Conservation (phyloP, 768 basidiomycete genomes). For the Termitomyces sp. region DNA sequence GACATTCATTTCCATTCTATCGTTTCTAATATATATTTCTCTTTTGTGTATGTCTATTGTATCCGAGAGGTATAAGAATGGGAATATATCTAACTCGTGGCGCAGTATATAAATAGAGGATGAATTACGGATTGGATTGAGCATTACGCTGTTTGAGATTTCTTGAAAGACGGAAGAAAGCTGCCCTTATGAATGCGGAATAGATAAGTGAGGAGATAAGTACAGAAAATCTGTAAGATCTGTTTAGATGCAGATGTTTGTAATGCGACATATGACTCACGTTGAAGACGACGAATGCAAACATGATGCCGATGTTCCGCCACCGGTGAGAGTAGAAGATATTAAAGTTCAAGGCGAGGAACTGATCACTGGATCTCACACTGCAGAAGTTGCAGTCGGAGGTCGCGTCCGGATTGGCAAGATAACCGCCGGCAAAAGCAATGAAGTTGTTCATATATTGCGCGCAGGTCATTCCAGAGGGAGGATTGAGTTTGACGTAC, state of each 20-base stretch:
- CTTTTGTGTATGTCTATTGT: background rate
- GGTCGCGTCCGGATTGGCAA: slow-evolving; percentile 52
- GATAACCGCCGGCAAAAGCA: slow-evolving; percentile 46
- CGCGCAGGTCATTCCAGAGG: slow-evolving; percentile 48
- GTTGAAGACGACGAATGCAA: slow-evolving; percentile 46
- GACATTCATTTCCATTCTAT: too few species aligned
- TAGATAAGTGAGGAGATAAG: slow-evolving; percentile 46
- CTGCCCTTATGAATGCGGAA: slow-evolving; percentile 43
- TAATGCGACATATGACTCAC: slow-evolving; percentile 26
- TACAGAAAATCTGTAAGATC: slow-evolving; percentile 31
- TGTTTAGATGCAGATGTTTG: background rate
- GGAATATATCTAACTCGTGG: background rate
- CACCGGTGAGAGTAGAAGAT: slow-evolving; percentile 53
- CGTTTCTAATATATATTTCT: too few species aligned
- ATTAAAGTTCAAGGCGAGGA: slow-evolving; percentile 47
- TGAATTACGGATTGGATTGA: background rate
- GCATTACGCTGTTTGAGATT: slow-evolving; percentile 11
- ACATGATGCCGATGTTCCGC: slow-evolving; percentile 52
- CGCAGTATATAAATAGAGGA: background rate
- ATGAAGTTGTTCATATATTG: slow-evolving; percentile 52
- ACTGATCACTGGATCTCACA: slow-evolving; percentile 55
- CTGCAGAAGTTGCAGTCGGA: slow-evolving; percentile 59
- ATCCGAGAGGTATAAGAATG: background rate
- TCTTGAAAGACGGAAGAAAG: slow-evolving; percentile 24
- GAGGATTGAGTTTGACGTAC: slow-evolving; percentile 49